Evolutionary conservation across 2,329 filamentous ascomycete species (phyloP), one percentile per base, ranked within the genome.

Genomic region (Volutella citrinella): DNA sequence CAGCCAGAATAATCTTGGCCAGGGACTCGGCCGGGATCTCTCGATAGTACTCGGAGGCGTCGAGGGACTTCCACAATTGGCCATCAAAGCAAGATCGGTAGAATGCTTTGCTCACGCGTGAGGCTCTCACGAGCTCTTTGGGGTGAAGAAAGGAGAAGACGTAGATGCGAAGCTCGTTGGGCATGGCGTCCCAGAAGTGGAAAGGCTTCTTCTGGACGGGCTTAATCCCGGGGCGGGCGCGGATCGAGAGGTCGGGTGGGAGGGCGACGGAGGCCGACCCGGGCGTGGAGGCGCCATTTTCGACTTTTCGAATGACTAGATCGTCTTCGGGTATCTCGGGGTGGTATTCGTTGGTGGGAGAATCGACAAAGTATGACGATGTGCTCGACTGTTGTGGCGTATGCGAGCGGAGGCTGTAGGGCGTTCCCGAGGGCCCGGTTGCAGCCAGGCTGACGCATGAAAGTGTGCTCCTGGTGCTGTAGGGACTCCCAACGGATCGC

Each of bases 11-110:
- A 42, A 97, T 89, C 53, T 84, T 88, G 36, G 89, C 79, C 29
- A 98, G 66, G 1, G 87, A 86, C 44, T 87, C 81, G 15, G 85
- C 86, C 0, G 91, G 84, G 45, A 97, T 97, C 32, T 89, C 78
- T 45, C 76, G 78, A 57, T 97, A 96, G 61, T 91, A 97, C 30
- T 86, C 81, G 7, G 88, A 83, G 3, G 87, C 80, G 58, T 97
- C 89, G 30, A 97, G 74, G 25, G 76, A 79, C 5, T 80, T 82
- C 93, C 93, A 98, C 12, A 97, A 66, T 64, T 98, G 93, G 3
- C 93, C 93, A 59, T 98, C 91, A 51, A 91, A 95, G 64, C 91
- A 96, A 63, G 87, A 80, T 29, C 75, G 72, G 59, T 95, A 72
- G 70, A 93, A 96, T 6, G 74, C 65, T 59, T 81, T 88, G 56